These are phyloP conservation scores for Brassica napus DNA, from an alignment of 345 rosid species.

Conservation along the genomic window DNA sequence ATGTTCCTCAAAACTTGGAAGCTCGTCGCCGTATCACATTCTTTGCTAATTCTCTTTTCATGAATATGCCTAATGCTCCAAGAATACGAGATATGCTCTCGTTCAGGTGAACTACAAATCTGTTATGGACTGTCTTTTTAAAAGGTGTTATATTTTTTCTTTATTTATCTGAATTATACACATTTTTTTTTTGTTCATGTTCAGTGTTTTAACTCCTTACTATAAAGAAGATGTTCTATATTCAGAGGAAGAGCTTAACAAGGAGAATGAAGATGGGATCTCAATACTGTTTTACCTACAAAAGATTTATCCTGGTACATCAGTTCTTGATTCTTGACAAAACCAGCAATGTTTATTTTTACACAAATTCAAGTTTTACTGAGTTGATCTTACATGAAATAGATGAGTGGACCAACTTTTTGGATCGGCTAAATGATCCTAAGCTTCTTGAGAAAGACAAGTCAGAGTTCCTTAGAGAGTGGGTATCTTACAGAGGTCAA, in stretches of 20 bases:
- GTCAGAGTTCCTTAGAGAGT: conserved; percentile 53
- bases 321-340: conserved; percentile 16
- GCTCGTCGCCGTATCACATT: conserved; percentile 97
- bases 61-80: conserved; percentile 93
- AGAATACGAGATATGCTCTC: conserved; percentile 89
- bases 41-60: conserved; percentile 93
- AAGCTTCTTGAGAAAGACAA: conserved; percentile 35
- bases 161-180: conserved; percentile 20
- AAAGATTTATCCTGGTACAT: conserved; percentile 87
- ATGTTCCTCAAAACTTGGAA: conserved; percentile 92
- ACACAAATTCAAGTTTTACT: conserved; percentile 10
- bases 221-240: conserved; percentile 87
- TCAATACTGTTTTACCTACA: conserved; percentile 74
- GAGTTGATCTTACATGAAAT: conserved; percentile 25
- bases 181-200: conserved; percentile 26
- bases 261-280: conserved; percentile 93
- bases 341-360: background rate
- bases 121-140: background rate
- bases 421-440: conserved; percentile 53
- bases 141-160: background rate
- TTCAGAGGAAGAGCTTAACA: conserved; percentile 74
- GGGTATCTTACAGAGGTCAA: conserved; percentile 96
- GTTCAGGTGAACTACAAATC: conserved; percentile 56
- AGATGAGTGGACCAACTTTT: conserved; percentile 93
- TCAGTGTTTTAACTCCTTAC: conserved; percentile 90